These are phyloP conservation scores for Pyrus communis DNA, from an alignment of 306 rosid species.

Conservation along the genomic window DNA sequence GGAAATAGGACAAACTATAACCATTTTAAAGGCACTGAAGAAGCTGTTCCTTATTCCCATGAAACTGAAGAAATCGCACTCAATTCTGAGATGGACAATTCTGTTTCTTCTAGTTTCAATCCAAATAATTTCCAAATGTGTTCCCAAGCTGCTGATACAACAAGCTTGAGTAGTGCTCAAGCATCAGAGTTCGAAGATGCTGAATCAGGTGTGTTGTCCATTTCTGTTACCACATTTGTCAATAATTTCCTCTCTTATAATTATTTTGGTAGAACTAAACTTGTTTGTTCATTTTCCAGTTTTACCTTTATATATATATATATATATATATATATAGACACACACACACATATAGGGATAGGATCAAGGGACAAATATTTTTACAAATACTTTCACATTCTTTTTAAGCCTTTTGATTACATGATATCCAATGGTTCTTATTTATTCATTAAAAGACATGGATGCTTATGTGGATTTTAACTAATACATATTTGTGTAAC, in stretches of 20 bases:
- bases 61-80: constrained; percentile 23
- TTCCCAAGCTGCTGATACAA: constrained; percentile 49
- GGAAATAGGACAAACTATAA: constrained; percentile 44
- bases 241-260: background rate
- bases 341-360: too few species aligned
- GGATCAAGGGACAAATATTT: too few species aligned
- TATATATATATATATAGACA: too few species aligned
- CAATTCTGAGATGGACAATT: constrained; percentile 44
- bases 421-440: too few species aligned
- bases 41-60: constrained; percentile 24
- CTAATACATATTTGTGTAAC: too few species aligned
- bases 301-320: background rate
- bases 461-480: too few species aligned
- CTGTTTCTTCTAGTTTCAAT: constrained; percentile 40
- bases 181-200: constrained; percentile 71
- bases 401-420: too few species aligned
- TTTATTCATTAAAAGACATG: too few species aligned
- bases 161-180: constrained; percentile 55
- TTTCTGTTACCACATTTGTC: constrained; percentile 1
- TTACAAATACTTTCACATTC: too few species aligned
- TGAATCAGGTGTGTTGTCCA: constrained; percentile 53
- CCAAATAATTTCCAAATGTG: constrained; percentile 37
- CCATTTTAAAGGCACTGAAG: constrained; percentile 40
- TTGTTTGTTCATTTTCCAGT: background rate
- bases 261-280: constrained; percentile 5